A percentile compares a stretch with the other conserved stretches of the same genome.
Conservation (phyloP, 768 basidiomycete species). For the Rubroboletus satanas region DNA sequence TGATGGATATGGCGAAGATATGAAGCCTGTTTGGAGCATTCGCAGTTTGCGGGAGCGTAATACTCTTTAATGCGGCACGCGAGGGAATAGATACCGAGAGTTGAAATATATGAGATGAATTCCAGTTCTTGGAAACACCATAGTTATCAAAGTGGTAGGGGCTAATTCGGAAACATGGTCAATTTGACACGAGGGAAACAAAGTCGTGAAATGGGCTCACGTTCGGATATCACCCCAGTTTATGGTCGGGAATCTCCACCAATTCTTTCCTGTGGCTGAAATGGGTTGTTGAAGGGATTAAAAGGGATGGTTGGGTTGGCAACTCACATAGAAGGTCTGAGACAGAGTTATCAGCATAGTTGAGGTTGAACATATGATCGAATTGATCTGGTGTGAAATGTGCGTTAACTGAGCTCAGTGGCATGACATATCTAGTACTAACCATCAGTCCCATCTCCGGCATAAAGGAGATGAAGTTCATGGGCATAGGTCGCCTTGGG, state of each 20-base stretch:
- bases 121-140: slow-evolving; percentile 36
- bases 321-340: slow-evolving; percentile 34
- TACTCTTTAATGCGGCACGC: slow-evolving; percentile 37
- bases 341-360: slow-evolving; percentile 36
- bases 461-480: slow-evolving; percentile 47
- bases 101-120: slow-evolving; percentile 42
- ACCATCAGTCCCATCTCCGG: slow-evolving; percentile 39
- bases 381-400: slow-evolving; percentile 25
- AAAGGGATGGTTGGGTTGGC: neutral
- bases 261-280: slow-evolving; percentile 44
- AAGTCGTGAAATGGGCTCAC: slow-evolving; percentile 26
- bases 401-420: neutral
- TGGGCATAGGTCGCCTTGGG: slow-evolving; percentile 36
- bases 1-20: slow-evolving; percentile 43
- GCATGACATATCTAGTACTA: slow-evolving; percentile 2
- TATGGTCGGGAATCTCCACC: slow-evolving; percentile 41
- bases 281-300: neutral
- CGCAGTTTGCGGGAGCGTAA: slow-evolving; percentile 39
- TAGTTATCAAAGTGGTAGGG: slow-evolving; percentile 43
- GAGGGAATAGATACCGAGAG: slow-evolving; percentile 44
- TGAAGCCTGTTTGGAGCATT: slow-evolving; percentile 37
- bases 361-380: slow-evolving; percentile 34
- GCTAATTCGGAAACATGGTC: slow-evolving; percentile 22
- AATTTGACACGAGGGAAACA: neutral
- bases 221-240: slow-evolving; percentile 42